phyloP scores from a whole-genome alignment of 768 basidiomycete species.

The Tulasnella sp. region DNA sequence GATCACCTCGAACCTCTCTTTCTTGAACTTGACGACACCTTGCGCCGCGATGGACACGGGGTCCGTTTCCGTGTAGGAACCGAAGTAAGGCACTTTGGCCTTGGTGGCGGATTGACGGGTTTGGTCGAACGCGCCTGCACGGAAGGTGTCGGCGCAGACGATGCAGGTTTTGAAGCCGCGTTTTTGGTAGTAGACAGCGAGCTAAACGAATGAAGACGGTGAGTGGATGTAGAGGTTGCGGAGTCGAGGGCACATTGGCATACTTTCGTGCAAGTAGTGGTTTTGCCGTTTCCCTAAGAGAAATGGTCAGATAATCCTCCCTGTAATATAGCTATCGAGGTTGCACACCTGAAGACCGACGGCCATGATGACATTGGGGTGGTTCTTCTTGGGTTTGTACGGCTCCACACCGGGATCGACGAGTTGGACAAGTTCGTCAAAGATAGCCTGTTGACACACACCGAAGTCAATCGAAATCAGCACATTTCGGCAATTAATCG shows the following conservation, averaged over 20 bases:
- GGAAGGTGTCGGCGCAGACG: conserved; percentile 98
- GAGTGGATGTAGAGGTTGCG: background rate
- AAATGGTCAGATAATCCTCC: background rate
- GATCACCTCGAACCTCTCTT: conserved; percentile 96
- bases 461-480: background rate
- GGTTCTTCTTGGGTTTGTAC: conserved; percentile 93
- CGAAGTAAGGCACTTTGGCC: conserved; percentile 98
- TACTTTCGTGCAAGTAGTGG: conserved; percentile 92
- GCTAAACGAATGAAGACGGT: conserved; percentile 23
- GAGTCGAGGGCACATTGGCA: background rate
- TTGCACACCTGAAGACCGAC: conserved; percentile 78
- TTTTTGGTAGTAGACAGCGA: conserved; percentile 94
- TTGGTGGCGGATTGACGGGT: conserved; percentile 97
- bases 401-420: conserved; percentile 95
- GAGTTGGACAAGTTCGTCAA: conserved; percentile 88
- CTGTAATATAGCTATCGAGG: background rate
- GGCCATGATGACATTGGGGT: conserved; percentile 91
- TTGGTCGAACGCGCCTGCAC: conserved; percentile 98
- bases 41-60: conserved; percentile 90
- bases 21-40: conserved; percentile 94
- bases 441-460: conserved; percentile 58
- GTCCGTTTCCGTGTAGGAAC: conserved; percentile 97
- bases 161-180: conserved; percentile 95
- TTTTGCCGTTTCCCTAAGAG: conserved; percentile 91
- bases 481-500: background rate